Evolutionary conservation across 768 basidiomycete genomes (phyloP).

Genomic region (Candolleomyces aberdarensis): DNA sequence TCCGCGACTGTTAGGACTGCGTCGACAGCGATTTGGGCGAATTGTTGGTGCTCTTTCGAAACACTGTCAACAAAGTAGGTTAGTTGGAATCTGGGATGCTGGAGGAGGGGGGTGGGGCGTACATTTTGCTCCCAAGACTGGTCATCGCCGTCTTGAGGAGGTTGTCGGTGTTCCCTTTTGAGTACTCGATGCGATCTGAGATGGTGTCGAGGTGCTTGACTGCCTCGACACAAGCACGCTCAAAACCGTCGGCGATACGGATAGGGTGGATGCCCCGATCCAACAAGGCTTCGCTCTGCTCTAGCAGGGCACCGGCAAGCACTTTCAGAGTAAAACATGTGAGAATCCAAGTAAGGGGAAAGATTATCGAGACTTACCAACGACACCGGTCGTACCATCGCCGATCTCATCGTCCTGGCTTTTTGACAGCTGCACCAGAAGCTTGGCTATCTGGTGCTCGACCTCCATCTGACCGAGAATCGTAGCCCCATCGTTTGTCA

Average conservation of each 20-base stretch:
- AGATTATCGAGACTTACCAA: constrained; percentile 59
- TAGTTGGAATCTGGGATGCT: not conserved
- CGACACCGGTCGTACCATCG: constrained; percentile 98
- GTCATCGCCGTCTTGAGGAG: constrained; percentile 95
- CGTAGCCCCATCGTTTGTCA: constrained; percentile 98
- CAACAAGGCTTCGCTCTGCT: constrained; percentile 93
- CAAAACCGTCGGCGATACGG: constrained; percentile 98
- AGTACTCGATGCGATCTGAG: constrained; percentile 87
- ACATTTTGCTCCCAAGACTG: constrained; percentile 98
- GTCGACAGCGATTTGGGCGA: constrained; percentile 97
- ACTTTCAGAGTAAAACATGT: constrained; percentile 43
- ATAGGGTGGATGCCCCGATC: constrained; percentile 99
- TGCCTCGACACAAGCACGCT: constrained; percentile 88
- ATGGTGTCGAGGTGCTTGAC: constrained; percentile 88
- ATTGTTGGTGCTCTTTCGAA: constrained; percentile 92
- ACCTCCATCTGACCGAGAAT: constrained; percentile 99
- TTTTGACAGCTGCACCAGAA: constrained; percentile 94
- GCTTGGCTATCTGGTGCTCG: constrained; percentile 98
- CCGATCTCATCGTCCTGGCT: constrained; percentile 99
- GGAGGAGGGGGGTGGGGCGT: constrained; percentile 18
- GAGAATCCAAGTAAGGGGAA: constrained; percentile 4
- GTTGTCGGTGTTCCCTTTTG: constrained; percentile 77
- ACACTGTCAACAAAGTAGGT: constrained; percentile 53
- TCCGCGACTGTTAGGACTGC: constrained; percentile 95
- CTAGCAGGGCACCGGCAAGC: constrained; percentile 94